A percentile compares a stretch with the other conserved stretches of the same genome.
Evolutionary conservation across 2,329 filamentous ascomycete species (phyloP).

Genomic region (Fusarium albosuccineum): DNA sequence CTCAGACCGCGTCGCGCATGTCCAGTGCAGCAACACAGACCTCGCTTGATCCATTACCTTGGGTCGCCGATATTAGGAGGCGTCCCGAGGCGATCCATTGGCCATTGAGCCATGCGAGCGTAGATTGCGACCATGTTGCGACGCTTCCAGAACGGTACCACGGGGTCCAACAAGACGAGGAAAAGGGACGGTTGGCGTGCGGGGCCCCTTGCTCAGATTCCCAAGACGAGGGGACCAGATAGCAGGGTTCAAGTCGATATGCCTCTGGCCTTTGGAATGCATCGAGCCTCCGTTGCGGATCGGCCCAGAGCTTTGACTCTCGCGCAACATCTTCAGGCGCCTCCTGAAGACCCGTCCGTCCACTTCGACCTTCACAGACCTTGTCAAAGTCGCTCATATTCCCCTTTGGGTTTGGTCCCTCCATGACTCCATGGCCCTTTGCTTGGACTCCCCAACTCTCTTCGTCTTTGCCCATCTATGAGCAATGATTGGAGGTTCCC

Average conservation of each 20-base stretch:
- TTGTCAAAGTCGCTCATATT: conserved; percentile 44
- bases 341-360: conserved; percentile 33
- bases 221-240: conserved; percentile 26
- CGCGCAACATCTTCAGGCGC: conserved; percentile 25
- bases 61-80: conserved; percentile 27
- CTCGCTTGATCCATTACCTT: conserved; percentile 19
- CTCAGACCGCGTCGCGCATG: conserved; percentile 28
- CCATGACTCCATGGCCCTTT: conserved; percentile 40
- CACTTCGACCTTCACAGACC: conserved; percentile 13
- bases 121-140: conserved; percentile 41
- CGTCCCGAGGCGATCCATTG: conserved; percentile 35
- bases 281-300: conserved; percentile 29
- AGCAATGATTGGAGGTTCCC: conserved; percentile 21
- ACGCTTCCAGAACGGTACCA: conserved; percentile 40
- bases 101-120: conserved; percentile 31
- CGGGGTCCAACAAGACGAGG: conserved; percentile 30
- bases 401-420: conserved; percentile 44
- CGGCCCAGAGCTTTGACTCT: conserved; percentile 35
- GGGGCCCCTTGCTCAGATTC: conserved; percentile 15
- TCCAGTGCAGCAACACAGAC: conserved; percentile 17
- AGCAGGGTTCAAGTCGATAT: conserved; percentile 31
- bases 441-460: conserved; percentile 36
- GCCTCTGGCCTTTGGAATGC: conserved; percentile 33
- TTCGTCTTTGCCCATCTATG: conserved; percentile 38
- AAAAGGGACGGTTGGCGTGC: conserved; percentile 18